Conservation (phyloP, 345 rosid species). For the Jatropha curcas region DNA sequence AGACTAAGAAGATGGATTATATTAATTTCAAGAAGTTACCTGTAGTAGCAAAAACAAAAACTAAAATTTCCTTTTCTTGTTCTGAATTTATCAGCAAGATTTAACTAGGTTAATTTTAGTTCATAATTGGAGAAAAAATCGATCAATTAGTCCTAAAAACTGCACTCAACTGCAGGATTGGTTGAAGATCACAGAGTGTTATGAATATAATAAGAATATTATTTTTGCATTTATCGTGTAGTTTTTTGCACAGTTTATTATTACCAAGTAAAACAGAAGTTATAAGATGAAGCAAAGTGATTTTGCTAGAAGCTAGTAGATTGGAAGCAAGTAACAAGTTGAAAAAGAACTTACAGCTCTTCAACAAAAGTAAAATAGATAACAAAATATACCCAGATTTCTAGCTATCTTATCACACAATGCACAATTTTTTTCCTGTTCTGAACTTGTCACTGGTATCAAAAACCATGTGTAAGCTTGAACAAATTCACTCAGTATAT, state of each 20-base stretch:
- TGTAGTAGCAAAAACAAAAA: not conserved
- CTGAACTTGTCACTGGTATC: not conserved
- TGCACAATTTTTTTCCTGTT: not conserved
- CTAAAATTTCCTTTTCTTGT: not conserved
- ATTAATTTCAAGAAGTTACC: not conserved
- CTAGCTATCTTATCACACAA: not conserved
- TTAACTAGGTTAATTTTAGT: not conserved
- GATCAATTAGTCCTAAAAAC: not conserved
- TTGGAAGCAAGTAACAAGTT: not conserved
- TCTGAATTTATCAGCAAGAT: not conserved
- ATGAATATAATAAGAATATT: not conserved
- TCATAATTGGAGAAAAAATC: not conserved
- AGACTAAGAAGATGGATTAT: not conserved
- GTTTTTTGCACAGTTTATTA: not conserved
- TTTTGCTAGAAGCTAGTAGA: not conserved
- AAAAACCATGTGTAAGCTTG: not conserved
- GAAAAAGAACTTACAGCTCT: not conserved
- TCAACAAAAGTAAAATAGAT: slow-evolving; percentile 9
- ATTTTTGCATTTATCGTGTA: not conserved
- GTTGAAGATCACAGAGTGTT: not conserved
- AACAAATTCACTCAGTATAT: not conserved
- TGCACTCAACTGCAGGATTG: not conserved
- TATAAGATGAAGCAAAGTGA: not conserved
- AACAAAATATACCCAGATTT: not conserved
- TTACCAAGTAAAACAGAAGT: not conserved